Conservation (phyloP, 2,329 filamentous ascomycete species). For the Beauveria australis region DNA sequence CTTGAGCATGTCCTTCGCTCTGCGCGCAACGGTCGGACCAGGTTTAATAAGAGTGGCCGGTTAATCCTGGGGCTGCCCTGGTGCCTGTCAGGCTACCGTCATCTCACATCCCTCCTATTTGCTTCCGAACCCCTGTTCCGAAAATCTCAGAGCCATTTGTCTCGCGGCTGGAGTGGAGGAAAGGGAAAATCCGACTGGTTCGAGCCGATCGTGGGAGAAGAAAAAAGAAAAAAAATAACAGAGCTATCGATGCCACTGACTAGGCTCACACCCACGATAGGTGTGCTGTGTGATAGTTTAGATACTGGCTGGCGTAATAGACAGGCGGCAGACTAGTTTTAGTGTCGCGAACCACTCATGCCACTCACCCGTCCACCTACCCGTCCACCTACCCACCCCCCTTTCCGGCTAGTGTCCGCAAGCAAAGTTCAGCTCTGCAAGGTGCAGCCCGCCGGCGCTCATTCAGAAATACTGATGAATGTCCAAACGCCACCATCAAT, state of each 20-base stretch:
- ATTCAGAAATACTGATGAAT: background rate
- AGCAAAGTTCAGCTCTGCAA: constrained; percentile 5
- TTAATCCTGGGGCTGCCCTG: background rate
- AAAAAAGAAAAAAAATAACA: background rate
- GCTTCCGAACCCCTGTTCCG: constrained; percentile 4
- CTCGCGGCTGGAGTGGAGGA: background rate
- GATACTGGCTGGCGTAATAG: background rate
- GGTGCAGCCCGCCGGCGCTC: background rate
- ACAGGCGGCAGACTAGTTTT: background rate
- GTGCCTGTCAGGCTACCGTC: background rate
- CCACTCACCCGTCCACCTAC: no score
- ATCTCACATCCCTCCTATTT: background rate
- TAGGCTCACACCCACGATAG: background rate
- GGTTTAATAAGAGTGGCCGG: background rate
- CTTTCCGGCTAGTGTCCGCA: constrained; percentile 2
- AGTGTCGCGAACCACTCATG: background rate
- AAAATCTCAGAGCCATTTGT: background rate
- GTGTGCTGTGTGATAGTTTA: background rate
- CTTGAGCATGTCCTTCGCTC: background rate
- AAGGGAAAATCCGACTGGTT: background rate
- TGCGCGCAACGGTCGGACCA: background rate
- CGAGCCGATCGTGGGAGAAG: background rate
- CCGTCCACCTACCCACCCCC: background rate
- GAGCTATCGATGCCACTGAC: background rate
- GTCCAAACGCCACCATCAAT: constrained; percentile 1